Base-by-base conservation (phyloP, 2,329 filamentous ascomycete genomes). In the Hymenoscyphus fraxineus region DNA sequence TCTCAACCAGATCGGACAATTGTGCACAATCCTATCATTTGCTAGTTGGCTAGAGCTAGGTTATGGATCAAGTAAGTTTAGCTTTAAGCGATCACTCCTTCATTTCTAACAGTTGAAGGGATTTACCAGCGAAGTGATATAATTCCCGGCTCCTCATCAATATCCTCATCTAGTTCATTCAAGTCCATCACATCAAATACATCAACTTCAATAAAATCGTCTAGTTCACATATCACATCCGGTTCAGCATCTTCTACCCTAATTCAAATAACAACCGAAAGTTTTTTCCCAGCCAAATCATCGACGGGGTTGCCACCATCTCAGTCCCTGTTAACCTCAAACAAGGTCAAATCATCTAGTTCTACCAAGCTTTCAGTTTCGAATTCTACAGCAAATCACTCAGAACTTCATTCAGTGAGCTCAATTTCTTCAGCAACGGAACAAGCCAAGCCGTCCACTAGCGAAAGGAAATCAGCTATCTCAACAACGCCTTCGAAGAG, bases 31-130 rank as follows among this genome's bases (percentile, higher is more conserved):
- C 32, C 38, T 58, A 10, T 58, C 31, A 31, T 39, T 58, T 6
- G 56, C 32, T 58, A 38, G 2, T 19, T 38, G 32, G 32, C 12
- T 58, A 58, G 56, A 58, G 56, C 56, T n/a, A 16, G 56, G 32
- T 35, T 39, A 58, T n/a, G 56, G 56, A 35, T 58, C 32, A 22
- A 35, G 56, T 58, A 19, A 58, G 56, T 39, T 35, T n/a, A 19
- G 9, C 31, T 39, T 16, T 38, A 31, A 58, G 1, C 13, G 16
- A 38, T n/a, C n/a, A 19, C n/a, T 58, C 56, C 56, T 35, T 57
- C 55, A 38, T 16, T 32, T n/a, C 56, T 58, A 38, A 58, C 32
- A 12, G 6, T 3, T 15, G 38, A 35, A 58, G 32, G 56, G 38
- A 58, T 58, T 22, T 35, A 58, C 38, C 56, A 19, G 9, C 56